Evolutionary conservation across 108 stramenopile genomes (phyloP).

Genomic region (Discostella stelligeroides): DNA sequence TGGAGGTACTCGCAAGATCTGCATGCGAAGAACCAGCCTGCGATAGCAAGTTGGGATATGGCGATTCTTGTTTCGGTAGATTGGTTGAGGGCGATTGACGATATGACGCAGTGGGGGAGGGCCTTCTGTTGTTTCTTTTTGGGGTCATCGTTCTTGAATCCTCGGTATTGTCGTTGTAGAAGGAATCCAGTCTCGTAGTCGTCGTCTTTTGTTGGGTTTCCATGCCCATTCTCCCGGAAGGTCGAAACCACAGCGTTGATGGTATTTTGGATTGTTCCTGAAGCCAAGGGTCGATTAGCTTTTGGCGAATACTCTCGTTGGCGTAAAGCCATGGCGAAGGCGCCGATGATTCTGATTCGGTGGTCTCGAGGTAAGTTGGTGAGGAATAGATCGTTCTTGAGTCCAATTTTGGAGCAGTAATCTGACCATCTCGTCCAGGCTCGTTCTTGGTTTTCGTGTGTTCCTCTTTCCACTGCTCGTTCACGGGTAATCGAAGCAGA

Average conservation of each 20-base stretch:
- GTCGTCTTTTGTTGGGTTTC: conserved; percentile 6
- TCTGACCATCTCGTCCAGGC: too few species aligned
- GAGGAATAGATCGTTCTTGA: too few species aligned
- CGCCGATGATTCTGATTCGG: too few species aligned
- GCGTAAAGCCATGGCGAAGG: too few species aligned
- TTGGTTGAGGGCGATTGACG: background rate
- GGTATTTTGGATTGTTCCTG: conserved; percentile 4
- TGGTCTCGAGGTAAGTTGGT: too few species aligned
- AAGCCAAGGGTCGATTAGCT: background rate
- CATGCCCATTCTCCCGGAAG: background rate
- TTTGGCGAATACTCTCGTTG: background rate
- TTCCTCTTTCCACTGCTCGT: too few species aligned
- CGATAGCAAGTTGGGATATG: conserved; percentile 1
- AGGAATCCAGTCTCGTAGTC: background rate
- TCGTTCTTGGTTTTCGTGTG: too few species aligned
- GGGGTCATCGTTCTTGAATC: conserved; percentile 5
- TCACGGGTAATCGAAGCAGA: too few species aligned
- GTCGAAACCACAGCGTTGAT: background rate
- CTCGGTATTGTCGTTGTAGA: background rate
- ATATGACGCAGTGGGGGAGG: background rate
- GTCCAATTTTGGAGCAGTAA: too few species aligned
- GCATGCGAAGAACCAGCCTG: conserved; percentile 5
- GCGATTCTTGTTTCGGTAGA: background rate
- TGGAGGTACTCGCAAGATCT: conserved; percentile 6
- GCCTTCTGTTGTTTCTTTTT: background rate